Conservation (phyloP, 2,329 filamentous ascomycete species). For the Clarireedia sp. region DNA sequence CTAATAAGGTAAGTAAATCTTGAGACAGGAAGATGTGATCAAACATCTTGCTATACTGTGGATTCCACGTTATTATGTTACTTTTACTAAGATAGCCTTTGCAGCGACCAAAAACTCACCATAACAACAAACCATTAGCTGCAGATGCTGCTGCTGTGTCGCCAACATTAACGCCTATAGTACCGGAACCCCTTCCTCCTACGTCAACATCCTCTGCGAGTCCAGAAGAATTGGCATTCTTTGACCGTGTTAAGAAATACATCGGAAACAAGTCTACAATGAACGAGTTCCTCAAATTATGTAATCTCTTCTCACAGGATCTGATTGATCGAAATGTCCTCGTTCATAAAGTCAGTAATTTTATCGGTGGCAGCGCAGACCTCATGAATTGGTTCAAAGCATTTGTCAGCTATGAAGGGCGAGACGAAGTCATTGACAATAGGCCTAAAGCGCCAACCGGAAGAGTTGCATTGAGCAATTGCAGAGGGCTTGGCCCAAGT, state of each 20-base stretch:
- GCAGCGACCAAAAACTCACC: slow-evolving; percentile 63
- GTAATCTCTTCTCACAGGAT: slow-evolving; percentile 90
- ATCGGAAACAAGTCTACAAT: slow-evolving; percentile 87
- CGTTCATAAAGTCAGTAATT: slow-evolving; percentile 72
- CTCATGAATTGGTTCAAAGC: slow-evolving; percentile 82
- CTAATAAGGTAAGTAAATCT: slow-evolving; percentile 41
- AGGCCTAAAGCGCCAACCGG: slow-evolving; percentile 66
- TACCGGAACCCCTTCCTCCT: slow-evolving; percentile 80
- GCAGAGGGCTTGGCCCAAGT: slow-evolving; percentile 88
- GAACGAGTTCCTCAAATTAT: slow-evolving; percentile 94
- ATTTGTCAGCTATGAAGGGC: slow-evolving; percentile 71
- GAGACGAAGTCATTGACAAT: slow-evolving; percentile 73
- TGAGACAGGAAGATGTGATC: not conserved
- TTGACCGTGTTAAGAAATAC: slow-evolving; percentile 93
- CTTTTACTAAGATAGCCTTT: slow-evolving; percentile 5
- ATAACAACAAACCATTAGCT: slow-evolving; percentile 35
- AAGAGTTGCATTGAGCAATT: slow-evolving; percentile 89
- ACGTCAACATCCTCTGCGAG: slow-evolving; percentile 64
- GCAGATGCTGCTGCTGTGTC: slow-evolving; percentile 44
- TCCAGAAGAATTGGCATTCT: slow-evolving; percentile 83
- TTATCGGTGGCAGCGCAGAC: slow-evolving; percentile 82
- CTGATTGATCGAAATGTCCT: slow-evolving; percentile 81
- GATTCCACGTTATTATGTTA: not conserved
- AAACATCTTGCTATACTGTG: not conserved
- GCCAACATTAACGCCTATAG: slow-evolving; percentile 78